A percentile compares a stretch with the other conserved stretches of the same genome.
These are phyloP conservation scores for Pseudotsuga menziesii DNA, from an alignment of 75 land plant species.

Conservation along the genomic window DNA sequence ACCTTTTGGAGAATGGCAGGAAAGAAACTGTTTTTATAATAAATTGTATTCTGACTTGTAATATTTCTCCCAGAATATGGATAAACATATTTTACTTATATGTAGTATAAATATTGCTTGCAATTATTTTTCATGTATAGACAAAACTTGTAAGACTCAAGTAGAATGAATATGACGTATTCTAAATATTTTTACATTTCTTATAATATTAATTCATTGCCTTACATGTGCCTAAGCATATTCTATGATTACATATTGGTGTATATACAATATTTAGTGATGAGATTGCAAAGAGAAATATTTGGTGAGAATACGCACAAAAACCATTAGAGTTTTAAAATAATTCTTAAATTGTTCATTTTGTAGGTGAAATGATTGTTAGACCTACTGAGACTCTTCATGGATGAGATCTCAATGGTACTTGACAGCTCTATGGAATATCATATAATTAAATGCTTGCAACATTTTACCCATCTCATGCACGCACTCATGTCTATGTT, in stretches of 20 bases:
- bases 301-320: constrained; percentile 21
- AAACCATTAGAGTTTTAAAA: background rate
- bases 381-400: constrained; percentile 74
- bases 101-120: too few relatives aligned
- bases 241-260: constrained; percentile 31
- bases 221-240: constrained; percentile 12
- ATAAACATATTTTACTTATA: too few relatives aligned
- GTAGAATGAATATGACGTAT: too few relatives aligned
- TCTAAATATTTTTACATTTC: too few relatives aligned
- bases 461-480: too few relatives aligned
- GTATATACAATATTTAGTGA: constrained; percentile 32
- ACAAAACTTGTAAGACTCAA: too few relatives aligned
- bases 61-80: too few relatives aligned
- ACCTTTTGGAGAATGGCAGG: too few relatives aligned
- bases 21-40: too few relatives aligned
- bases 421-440: constrained; percentile 80
- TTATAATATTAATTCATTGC: too few relatives aligned
- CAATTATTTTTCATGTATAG: too few relatives aligned
- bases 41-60: too few relatives aligned
- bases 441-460: constrained; percentile 43
- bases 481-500: constrained; percentile 32
- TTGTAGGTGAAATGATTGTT: constrained; percentile 79
- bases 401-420: constrained; percentile 88
- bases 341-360: background rate
- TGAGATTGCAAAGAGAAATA: constrained; percentile 30